A percentile compares a stretch with the other conserved stretches of the same genome.
These are phyloP conservation scores for Penicillium sp. DNA, from an alignment of 2,329 filamentous ascomycete genomes.

Conservation along the genomic window DNA sequence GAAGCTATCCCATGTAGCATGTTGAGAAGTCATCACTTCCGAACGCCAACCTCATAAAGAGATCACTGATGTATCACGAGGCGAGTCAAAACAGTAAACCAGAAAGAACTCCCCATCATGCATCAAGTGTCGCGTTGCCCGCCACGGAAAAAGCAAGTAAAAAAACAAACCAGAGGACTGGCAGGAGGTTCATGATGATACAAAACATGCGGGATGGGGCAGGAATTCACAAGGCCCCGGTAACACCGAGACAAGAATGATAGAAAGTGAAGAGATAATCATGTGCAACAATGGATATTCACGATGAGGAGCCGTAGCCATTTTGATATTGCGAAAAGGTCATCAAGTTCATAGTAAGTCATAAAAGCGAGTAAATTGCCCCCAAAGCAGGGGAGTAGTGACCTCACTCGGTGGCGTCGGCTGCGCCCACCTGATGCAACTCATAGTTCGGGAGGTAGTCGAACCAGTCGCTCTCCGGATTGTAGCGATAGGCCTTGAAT, in stretches of 20 bases:
- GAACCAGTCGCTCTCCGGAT: constrained; percentile 72
- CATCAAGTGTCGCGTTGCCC: background rate
- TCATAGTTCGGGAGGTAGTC: constrained; percentile 80
- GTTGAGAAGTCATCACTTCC: background rate
- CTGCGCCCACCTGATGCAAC: constrained; percentile 47
- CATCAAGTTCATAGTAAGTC: constrained; percentile 17
- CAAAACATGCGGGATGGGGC: background rate
- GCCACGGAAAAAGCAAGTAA: background rate
- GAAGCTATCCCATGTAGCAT: background rate
- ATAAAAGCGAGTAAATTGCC: constrained; percentile 2
- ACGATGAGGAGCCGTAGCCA: background rate
- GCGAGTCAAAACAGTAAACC: constrained; percentile 1
- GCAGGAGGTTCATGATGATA: constrained; percentile 1
- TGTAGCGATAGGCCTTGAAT: constrained; percentile 92
- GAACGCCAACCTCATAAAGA: background rate
- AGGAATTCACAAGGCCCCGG: background rate
- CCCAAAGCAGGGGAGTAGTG: background rate
- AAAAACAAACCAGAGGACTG: background rate
- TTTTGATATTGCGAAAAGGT: constrained; percentile 3
- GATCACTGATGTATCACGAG: background rate
- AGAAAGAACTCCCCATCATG: constrained; percentile 7
- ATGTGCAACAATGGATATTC: constrained; percentile 5
- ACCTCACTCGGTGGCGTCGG: constrained; percentile 1
- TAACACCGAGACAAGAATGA: background rate
- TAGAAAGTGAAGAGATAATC: background rate